Conservation (phyloP, 176 grass and related monocot genomes). For the Hordeum marinum region DNA sequence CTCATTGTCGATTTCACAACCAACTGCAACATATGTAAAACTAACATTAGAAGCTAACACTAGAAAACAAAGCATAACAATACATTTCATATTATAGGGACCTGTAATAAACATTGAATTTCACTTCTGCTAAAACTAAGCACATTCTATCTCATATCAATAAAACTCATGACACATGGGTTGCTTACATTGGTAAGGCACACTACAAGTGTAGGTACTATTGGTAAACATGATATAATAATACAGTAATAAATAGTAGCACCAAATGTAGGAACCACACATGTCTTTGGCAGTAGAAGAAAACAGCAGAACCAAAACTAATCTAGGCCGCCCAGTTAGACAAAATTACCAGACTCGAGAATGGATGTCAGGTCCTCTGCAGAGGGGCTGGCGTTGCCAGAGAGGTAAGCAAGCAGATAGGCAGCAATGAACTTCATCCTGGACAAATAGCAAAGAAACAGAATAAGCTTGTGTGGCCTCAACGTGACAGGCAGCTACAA, state of each 20-base stretch:
- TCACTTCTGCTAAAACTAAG: not conserved
- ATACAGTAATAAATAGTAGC: not conserved
- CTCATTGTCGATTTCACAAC: constrained; percentile 41
- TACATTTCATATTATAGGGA: too few species aligned
- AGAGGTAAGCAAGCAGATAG: constrained; percentile 43
- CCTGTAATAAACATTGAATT: too few species aligned
- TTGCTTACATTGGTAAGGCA: not conserved
- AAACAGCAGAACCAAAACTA: not conserved
- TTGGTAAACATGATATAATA: not conserved
- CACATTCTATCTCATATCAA: not conserved
- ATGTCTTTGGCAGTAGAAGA: not conserved
- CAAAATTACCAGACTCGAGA: constrained; percentile 38
- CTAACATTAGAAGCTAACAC: not conserved
- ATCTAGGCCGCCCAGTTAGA: not conserved
- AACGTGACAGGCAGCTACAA: not conserved
- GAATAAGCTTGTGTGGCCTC: not conserved
- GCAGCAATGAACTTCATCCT: constrained; percentile 53
- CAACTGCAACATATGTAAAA: constrained; percentile 1
- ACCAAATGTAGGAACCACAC: not conserved
- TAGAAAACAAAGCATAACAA: too few species aligned
- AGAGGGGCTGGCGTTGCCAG: constrained; percentile 35
- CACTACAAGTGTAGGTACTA: not conserved
- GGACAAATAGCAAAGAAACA: not conserved
- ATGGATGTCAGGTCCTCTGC: constrained; percentile 27
- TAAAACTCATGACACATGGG: not conserved